Evolutionary conservation across 805 yeast species (phyloP).

Genomic region (Dipodascus geniculatus): DNA sequence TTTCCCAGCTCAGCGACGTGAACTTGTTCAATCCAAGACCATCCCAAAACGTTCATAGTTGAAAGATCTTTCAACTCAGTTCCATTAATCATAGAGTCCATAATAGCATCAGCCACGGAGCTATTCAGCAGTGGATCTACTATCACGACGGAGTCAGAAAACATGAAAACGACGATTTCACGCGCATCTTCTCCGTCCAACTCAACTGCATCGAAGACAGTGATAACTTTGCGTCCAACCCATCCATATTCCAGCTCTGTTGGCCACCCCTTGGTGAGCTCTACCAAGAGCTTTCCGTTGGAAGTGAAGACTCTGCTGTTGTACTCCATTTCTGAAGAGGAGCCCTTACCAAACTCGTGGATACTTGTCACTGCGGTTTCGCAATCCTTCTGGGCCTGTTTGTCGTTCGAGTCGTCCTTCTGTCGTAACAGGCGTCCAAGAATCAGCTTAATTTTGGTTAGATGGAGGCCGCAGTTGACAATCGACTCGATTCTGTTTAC

Average conservation of each 20-base stretch:
- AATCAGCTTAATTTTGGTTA: conserved; percentile 61
- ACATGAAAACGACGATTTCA: conserved; percentile 52
- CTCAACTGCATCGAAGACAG: conserved; percentile 44
- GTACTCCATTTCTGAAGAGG: conserved; percentile 27
- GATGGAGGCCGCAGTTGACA: conserved; percentile 57
- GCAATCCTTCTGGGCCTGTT: conserved; percentile 32
- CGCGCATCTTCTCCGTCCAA: conserved; percentile 8
- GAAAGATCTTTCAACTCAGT: conserved; percentile 63
- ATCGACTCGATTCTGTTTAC: conserved; percentile 43
- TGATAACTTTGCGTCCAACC: conserved; percentile 76
- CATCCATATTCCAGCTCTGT: conserved; percentile 76
- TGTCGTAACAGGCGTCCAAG: conserved; percentile 41
- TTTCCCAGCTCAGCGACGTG: conserved; percentile 35
- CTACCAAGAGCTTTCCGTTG: conserved; percentile 78
- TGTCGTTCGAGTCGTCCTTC: conserved; percentile 28
- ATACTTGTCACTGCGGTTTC: conserved; percentile 50
- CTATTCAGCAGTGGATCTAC: conserved; percentile 39
- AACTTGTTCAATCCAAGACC: conserved; percentile 52
- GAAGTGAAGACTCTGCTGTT: conserved; percentile 74
- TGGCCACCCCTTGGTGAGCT: conserved; percentile 82
- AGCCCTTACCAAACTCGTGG: conserved; percentile 65
- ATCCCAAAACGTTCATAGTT: conserved; percentile 49
- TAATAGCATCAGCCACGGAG: conserved; percentile 62
- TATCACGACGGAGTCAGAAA: conserved; percentile 69
- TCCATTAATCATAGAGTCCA: conserved; percentile 85